phyloP scores from a whole-genome alignment of 768 basidiomycete genomes.

The Collybiopsis confluens region DNA sequence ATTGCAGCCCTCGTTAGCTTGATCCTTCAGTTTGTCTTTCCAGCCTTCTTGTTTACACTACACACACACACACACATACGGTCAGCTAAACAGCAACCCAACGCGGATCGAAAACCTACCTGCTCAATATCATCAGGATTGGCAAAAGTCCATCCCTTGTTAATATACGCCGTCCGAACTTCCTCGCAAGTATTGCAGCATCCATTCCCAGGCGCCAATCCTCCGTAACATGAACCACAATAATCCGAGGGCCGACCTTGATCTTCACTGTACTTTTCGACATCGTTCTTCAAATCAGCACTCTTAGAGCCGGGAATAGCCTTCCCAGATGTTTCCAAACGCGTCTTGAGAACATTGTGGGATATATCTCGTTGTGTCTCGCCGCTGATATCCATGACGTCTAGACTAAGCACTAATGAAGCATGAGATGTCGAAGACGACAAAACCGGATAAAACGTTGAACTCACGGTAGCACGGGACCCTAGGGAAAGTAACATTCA shows the following conservation, averaged over 20 bases:
- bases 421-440: conserved; percentile 2
- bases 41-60: conserved; percentile 94
- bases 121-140: conserved; percentile 92
- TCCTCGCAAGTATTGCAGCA: conserved; percentile 98
- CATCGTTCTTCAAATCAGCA: conserved; percentile 77
- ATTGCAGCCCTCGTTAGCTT: conserved; percentile 93
- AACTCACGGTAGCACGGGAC: conserved; percentile 95
- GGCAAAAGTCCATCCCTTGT: conserved; percentile 92
- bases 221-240: conserved; percentile 97
- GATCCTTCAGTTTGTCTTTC: conserved; percentile 89
- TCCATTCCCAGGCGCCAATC: conserved; percentile 63
- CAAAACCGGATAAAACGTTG: not conserved
- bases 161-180: conserved; percentile 84
- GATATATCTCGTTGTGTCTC: conserved; percentile 89
- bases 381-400: conserved; percentile 98
- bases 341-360: conserved; percentile 83
- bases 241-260: conserved; percentile 60
- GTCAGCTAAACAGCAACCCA: not conserved
- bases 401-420: conserved; percentile 80
- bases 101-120: conserved; percentile 39
- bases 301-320: conserved; percentile 52
- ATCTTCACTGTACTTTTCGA: conserved; percentile 71
- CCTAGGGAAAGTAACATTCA: conserved; percentile 93
- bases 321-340: conserved; percentile 58
- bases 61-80: not conserved